Conservation (phyloP, 2,329 filamentous ascomycete species). For the Cyclaneusma minus region DNA sequence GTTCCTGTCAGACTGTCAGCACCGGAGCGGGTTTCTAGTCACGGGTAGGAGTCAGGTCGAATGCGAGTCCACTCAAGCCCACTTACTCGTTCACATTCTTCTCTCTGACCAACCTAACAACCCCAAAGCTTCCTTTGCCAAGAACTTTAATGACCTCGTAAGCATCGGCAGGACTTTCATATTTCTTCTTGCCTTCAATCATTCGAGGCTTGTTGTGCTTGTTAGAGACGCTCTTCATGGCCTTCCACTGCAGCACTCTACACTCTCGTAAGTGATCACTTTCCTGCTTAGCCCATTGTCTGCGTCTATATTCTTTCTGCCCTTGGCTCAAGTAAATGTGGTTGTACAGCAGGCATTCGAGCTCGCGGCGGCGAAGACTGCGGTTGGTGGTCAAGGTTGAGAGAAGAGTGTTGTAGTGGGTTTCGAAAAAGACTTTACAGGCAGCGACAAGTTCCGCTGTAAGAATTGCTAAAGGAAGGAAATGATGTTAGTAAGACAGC, state of each 20-base stretch:
- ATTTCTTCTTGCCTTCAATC: conserved; percentile 29
- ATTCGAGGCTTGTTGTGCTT: conserved; percentile 7
- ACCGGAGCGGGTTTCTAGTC: no score
- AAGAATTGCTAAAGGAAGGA: no score
- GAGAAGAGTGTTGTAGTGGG: conserved; percentile 61
- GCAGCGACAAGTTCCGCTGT: conserved; percentile 69
- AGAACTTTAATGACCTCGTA: conserved; percentile 73
- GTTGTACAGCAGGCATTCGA: conserved; percentile 48
- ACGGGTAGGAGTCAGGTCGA: no score
- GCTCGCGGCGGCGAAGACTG: conserved; percentile 39
- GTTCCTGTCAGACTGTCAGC: no score
- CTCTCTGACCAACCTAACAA: conserved; percentile 73
- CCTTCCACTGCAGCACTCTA: conserved; percentile 44
- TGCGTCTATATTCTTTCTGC: conserved; percentile 37
- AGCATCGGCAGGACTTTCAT: conserved; percentile 42
- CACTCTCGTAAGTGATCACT: conserved; percentile 59
- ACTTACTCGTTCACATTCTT: conserved; percentile 20
- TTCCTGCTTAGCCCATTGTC: conserved; percentile 50
- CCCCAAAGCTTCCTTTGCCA: conserved; percentile 88
- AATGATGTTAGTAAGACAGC: no score
- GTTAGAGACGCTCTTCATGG: no score
- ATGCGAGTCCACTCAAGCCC: neutral
- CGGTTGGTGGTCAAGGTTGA: conserved; percentile 38
- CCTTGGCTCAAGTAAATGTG: conserved; percentile 29
- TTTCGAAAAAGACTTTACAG: conserved; percentile 77